Evolutionary conservation across 768 basidiomycete species (phyloP), one percentile per base, ranked within the genome.

Genomic region (Lactarius sp.): DNA sequence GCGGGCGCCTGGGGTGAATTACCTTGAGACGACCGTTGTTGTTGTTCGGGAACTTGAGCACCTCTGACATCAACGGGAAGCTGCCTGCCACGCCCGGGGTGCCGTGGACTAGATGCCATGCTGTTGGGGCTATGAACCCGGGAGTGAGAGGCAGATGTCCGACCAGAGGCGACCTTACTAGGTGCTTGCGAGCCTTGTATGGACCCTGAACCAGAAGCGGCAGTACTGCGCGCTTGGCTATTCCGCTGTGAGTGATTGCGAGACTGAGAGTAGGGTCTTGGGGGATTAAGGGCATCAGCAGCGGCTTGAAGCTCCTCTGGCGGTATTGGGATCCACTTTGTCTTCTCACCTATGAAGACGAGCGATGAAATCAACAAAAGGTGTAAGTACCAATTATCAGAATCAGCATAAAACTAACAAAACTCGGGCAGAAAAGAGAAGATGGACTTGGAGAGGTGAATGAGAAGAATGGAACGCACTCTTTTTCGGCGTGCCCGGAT

Each of bases 321-420:
- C 2, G 84, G 83, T 49, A 85, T 82, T n/a, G 78, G 77, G 0
- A 81, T 78, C 85, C 85, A 85, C 74, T 85, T 85, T 6, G 79
- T 73, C 74, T 84, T 85, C 72, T 83, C 83, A 66, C 75, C 81
- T 80, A 62, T 62, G 59, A 55, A 63, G 8, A 60, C 10, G 22
- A 57, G 37, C 46, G 31, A 51, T 33, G 59, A 36, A 36, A 55
- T 44, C 51, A 52, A 59, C 41, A 57, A 51, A 53, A 7, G 54
- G 31, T 16, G 62, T 64, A 54, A 64, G 62, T 22, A 59, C 37
- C 54, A 31, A 60, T 56, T 31, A 51, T 56, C 36, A 37, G 51
- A 42, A 47, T 14, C 33, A 66, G 51, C 13, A 49, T 37, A 49
- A 61, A 59, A 54, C 41, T 59, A 54, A 51, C 50, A 47, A 61